These are phyloP conservation scores for Sporothrix inflata DNA, from an alignment of 2,329 filamentous ascomycete species.

Conservation along the genomic window DNA sequence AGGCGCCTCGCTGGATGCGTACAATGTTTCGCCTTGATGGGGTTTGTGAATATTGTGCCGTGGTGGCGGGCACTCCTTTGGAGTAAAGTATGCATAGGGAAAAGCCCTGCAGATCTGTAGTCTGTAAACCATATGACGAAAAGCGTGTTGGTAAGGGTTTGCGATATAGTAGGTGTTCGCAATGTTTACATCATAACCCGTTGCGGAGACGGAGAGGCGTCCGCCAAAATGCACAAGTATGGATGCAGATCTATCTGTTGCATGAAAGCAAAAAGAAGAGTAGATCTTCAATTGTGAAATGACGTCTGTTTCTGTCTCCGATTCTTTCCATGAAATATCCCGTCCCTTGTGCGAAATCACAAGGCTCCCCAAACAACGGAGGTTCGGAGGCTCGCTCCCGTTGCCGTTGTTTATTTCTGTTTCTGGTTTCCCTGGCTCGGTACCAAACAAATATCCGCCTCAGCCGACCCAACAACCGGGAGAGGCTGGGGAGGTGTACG, in stretches of 20 bases:
- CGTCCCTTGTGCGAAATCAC: too few species aligned
- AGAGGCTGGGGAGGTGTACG: not conserved
- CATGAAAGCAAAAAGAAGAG: not conserved
- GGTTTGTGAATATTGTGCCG: not conserved
- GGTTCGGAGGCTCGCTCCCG: not conserved
- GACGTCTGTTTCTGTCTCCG: too few species aligned
- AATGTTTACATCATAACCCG: not conserved
- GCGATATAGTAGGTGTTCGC: not conserved
- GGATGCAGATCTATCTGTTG: not conserved
- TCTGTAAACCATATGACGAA: not conserved
- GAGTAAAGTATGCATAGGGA: too few species aligned
- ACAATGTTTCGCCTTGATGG: not conserved
- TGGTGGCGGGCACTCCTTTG: not conserved
- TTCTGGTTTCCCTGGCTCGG: constrained; percentile 14
- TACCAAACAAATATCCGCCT: not conserved
- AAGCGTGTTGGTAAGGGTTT: not conserved
- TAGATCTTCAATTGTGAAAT: too few species aligned
- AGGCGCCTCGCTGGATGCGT: not conserved
- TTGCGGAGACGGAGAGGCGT: not conserved
- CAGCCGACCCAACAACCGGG: constrained; percentile 4
- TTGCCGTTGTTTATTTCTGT: not conserved
- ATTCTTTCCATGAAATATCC: too few species aligned
- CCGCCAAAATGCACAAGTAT: not conserved
- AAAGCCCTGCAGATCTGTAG: not conserved
- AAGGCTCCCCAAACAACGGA: not conserved